These are phyloP conservation scores for Cercophora scortea DNA, from an alignment of 495 filamentous ascomycete genomes.

Conservation along the genomic window DNA sequence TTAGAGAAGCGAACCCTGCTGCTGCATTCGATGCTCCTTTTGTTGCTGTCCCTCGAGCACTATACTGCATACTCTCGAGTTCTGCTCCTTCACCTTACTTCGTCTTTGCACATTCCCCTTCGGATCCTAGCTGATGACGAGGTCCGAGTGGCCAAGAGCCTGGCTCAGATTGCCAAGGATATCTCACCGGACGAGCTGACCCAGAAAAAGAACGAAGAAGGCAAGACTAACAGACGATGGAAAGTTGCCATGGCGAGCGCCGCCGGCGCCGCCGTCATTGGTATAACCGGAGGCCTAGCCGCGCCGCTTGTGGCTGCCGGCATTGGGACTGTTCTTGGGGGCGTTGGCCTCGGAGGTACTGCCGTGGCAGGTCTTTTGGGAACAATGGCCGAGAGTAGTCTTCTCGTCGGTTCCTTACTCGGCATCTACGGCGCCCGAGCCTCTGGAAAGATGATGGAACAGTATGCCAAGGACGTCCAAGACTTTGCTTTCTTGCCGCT, in stretches of 20 bases:
- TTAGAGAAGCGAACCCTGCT: slow-evolving; percentile 40
- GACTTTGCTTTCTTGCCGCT: slow-evolving; percentile 87
- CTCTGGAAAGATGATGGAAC: slow-evolving; percentile 79
- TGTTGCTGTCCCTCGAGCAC: slow-evolving; percentile 73
- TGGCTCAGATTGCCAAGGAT: slow-evolving; percentile 65
- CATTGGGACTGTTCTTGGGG: slow-evolving; percentile 74
- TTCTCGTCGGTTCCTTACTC: slow-evolving; percentile 76
- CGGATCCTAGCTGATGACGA: slow-evolving; percentile 64
- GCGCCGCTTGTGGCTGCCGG: slow-evolving; percentile 77
- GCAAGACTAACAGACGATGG: slow-evolving; percentile 59
- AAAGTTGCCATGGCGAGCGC: slow-evolving; percentile 56
- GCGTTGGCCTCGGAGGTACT: slow-evolving; percentile 60
- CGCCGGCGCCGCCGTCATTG: slow-evolving; percentile 62
- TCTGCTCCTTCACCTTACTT: slow-evolving; percentile 60
- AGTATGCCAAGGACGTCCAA: slow-evolving; percentile 75
- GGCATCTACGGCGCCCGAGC: slow-evolving; percentile 83
- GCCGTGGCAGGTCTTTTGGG: slow-evolving; percentile 73
- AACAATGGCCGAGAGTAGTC: slow-evolving; percentile 63
- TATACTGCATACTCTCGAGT: slow-evolving; percentile 72
- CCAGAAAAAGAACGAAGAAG: slow-evolving; percentile 60
- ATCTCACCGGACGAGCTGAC: slow-evolving; percentile 61
- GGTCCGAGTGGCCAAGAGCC: slow-evolving; percentile 60
- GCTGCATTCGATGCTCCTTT: slow-evolving; percentile 56
- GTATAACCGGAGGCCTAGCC: slow-evolving; percentile 68
- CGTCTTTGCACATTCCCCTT: slow-evolving; percentile 58